These are phyloP conservation scores for Talaromyces sp. DNA, from an alignment of 2,329 filamentous ascomycete species.

Conservation along the genomic window DNA sequence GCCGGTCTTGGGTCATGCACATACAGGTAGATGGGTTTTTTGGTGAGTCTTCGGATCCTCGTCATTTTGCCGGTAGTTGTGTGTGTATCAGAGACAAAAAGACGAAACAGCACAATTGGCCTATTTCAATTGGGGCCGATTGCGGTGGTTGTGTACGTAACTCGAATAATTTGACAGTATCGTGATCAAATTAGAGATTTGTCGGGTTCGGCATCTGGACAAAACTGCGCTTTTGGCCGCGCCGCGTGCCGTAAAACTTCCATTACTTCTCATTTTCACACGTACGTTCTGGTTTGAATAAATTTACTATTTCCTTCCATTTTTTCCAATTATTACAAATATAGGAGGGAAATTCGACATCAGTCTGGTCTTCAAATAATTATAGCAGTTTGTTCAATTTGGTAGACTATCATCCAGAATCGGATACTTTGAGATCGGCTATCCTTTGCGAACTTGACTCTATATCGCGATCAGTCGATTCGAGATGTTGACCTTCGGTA, in stretches of 20 bases:
- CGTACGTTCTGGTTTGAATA: no score
- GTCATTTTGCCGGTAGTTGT: background rate
- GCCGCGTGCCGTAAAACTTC: conserved; percentile 27
- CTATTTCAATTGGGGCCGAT: background rate
- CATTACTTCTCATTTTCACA: background rate
- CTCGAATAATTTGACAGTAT: background rate
- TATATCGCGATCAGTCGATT: conserved; percentile 19
- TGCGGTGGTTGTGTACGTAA: background rate
- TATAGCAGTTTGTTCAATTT: background rate
- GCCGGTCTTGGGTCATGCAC: conserved; percentile 21
- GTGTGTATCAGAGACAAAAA: background rate
- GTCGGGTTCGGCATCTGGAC: conserved; percentile 2
- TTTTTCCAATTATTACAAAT: background rate
- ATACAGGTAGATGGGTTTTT: conserved; percentile 54
- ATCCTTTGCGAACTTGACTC: conserved; percentile 30
- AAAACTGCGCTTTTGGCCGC: conserved; percentile 35
- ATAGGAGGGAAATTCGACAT: background rate
- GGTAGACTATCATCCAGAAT: conserved; percentile 19
- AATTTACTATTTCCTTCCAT: no score
- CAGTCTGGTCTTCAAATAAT: background rate
- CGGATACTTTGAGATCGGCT: conserved; percentile 31
- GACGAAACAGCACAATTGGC: background rate
- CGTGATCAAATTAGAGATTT: background rate
- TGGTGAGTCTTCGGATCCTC: conserved; percentile 1
- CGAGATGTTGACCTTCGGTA: background rate